phyloP scores from a whole-genome alignment of 1,139 yeast species.

The Nakaseomyces glabratus region DNA sequence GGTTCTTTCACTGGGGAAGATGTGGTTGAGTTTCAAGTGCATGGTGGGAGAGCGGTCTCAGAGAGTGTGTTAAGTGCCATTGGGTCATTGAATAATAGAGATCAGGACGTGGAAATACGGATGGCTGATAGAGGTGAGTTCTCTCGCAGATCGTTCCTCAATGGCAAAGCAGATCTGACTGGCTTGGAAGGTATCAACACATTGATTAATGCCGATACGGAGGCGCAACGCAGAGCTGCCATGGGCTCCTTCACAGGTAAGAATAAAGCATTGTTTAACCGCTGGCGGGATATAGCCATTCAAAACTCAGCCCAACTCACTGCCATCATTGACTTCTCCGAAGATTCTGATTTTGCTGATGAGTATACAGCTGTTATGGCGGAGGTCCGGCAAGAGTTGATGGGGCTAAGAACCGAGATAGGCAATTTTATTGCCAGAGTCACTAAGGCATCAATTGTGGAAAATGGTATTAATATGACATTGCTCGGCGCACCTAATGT shows the following conservation, averaged over 20 bases:
- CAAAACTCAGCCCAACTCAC: constrained; percentile 66
- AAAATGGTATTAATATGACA: constrained; percentile 65
- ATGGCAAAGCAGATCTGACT: constrained; percentile 61
- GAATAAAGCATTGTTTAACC: constrained; percentile 43
- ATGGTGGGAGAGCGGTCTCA: constrained; percentile 88
- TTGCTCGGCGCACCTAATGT: constrained; percentile 93
- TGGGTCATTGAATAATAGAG: constrained; percentile 37
- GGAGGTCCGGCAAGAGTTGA: constrained; percentile 41
- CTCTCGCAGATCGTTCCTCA: constrained; percentile 69
- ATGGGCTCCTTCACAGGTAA: constrained; percentile 64
- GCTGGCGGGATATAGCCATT: constrained; percentile 64
- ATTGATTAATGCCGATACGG: constrained; percentile 91
- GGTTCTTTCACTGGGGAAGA: constrained; percentile 93
- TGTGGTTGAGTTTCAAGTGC: constrained; percentile 73
- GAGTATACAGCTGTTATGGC: constrained; percentile 40
- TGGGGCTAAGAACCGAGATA: constrained; percentile 39
- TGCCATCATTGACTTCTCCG: constrained; percentile 93
- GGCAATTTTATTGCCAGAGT: constrained; percentile 42
- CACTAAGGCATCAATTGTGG: constrained; percentile 52
- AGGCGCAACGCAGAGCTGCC: constrained; percentile 71
- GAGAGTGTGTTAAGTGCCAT: constrained; percentile 60
- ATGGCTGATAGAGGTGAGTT: constrained; percentile 94
- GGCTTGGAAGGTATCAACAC: constrained; percentile 87
- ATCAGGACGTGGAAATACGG: constrained; percentile 41
- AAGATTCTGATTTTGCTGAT: constrained; percentile 71